These are phyloP conservation scores for Athelia sp. DNA, from an alignment of 1,284 basidiomycete genomes.

Conservation along the genomic window DNA sequence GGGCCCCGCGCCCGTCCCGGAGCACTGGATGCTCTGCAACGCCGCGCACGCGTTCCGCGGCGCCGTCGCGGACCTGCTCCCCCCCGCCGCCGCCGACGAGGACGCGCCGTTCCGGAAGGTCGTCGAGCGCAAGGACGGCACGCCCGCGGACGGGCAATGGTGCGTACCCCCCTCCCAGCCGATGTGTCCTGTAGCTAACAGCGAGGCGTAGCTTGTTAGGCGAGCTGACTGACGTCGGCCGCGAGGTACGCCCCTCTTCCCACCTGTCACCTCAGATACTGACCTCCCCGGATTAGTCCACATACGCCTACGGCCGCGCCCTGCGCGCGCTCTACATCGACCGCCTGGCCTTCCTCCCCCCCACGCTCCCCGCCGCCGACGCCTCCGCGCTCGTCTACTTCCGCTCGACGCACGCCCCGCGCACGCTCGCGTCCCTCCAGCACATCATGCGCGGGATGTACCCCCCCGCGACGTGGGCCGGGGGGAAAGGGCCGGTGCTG, in stretches of 20 bases:
- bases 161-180: conserved; percentile 18
- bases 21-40: conserved; percentile 68
- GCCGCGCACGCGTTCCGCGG: conserved; percentile 50
- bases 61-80: conserved; percentile 32
- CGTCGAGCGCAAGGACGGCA: conserved; percentile 56
- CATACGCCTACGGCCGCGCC: conserved; percentile 57
- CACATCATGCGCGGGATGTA: conserved; percentile 73
- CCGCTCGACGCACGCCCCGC: conserved; percentile 68
- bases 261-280: conserved; percentile 2
- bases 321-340: conserved; percentile 69
- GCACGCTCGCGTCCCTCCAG: conserved; percentile 75
- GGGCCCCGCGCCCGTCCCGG: conserved; percentile 61
- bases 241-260: conserved; percentile 39
- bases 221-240: conserved; percentile 75
- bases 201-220: conserved; percentile 56
- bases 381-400: conserved; percentile 57
- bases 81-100: conserved; percentile 18
- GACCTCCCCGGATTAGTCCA: conserved; percentile 44
- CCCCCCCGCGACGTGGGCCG: conserved; percentile 44
- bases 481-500: conserved; percentile 43
- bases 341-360: conserved; percentile 63
- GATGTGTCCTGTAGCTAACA: conserved; percentile 2
- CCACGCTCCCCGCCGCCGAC: conserved; percentile 40
- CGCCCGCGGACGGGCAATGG: conserved; percentile 56
- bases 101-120: conserved; percentile 34